Conservation (phyloP, 495 filamentous ascomycete genomes). For the Lineolata rhizophorae region DNA sequence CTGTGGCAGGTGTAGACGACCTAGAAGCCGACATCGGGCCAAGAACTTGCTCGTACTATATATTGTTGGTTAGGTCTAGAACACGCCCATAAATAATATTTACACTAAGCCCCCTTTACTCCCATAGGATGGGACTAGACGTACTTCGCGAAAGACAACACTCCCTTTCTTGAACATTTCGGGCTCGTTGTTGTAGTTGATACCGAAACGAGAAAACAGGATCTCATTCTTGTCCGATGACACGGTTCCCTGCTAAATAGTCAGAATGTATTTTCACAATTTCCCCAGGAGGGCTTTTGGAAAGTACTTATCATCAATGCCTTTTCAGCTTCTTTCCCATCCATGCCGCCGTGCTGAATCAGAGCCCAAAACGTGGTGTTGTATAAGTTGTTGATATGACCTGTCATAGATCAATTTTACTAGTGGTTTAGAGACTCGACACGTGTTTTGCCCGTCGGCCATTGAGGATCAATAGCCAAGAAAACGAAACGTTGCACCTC, state of each 20-base stretch:
- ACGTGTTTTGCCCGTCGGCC: not conserved
- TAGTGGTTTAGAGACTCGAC: no score
- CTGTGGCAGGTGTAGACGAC: no score
- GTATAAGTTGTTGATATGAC: conserved; percentile 95
- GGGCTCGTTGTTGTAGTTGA: conserved; percentile 93
- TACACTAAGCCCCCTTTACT: no score
- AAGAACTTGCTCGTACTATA: no score
- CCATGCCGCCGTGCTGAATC: conserved; percentile 54
- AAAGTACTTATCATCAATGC: conserved; percentile 36
- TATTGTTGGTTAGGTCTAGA: no score
- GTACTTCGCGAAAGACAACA: conserved; percentile 63
- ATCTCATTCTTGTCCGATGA: conserved; percentile 89
- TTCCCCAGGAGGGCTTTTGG: no score
- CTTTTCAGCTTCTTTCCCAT: conserved; percentile 53
- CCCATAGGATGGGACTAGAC: no score
- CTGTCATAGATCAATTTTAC: conserved; percentile 25
- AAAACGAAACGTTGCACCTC: conserved; percentile 1
- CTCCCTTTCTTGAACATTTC: conserved; percentile 89
- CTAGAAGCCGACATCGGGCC: no score
- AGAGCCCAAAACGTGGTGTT: conserved; percentile 94
- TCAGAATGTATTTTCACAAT: no score
- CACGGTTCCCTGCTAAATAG: conserved; percentile 66
- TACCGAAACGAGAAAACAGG: conserved; percentile 65
- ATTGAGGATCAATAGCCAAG: not conserved
- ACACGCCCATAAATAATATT: no score